Conservation (phyloP, 768 basidiomycete genomes). For the Clavaria fumosa region DNA sequence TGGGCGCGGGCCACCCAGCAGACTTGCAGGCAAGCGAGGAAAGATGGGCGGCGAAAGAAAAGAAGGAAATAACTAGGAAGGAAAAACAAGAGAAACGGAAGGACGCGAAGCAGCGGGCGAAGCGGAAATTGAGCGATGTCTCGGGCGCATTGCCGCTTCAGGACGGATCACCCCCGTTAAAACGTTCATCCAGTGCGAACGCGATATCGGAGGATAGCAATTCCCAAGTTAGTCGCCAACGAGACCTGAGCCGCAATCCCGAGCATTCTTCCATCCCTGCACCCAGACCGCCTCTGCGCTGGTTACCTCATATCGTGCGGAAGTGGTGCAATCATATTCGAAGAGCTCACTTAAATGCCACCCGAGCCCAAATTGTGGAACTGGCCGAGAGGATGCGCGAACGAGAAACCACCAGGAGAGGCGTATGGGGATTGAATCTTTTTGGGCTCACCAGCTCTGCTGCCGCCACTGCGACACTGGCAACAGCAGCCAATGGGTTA, state of each 20-base stretch:
- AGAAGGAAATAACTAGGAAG: slow-evolving; percentile 51
- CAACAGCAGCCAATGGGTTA: slow-evolving; percentile 8
- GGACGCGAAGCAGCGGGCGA: slow-evolving; percentile 37
- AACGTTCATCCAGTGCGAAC: no score
- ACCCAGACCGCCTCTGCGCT: slow-evolving; percentile 19
- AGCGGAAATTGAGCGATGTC: slow-evolving; percentile 43
- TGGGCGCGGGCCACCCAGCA: slow-evolving; percentile 77
- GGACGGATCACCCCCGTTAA: no score
- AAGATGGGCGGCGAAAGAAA: slow-evolving; percentile 15
- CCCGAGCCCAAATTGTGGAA: slow-evolving; percentile 55
- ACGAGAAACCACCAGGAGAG: slow-evolving; percentile 31
- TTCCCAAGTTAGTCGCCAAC: slow-evolving; percentile 1
- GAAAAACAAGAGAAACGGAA: slow-evolving; percentile 35
- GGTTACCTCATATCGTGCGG: slow-evolving; percentile 28
- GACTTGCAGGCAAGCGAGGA: slow-evolving; percentile 22
- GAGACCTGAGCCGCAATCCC: neutral
- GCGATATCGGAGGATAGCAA: no score
- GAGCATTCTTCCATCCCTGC: slow-evolving; percentile 7
- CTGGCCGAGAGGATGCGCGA: slow-evolving; percentile 50
- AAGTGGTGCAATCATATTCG: slow-evolving; percentile 46
- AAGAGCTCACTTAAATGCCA: slow-evolving; percentile 56
- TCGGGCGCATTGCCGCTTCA: slow-evolving; percentile 40
- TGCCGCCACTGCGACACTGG: neutral
- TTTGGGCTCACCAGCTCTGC: slow-evolving; percentile 19
- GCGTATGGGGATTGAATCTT: slow-evolving; percentile 65